These are phyloP conservation scores for Telfairia occidentalis DNA, from an alignment of 331 rosid genomes.

Conservation along the genomic window DNA sequence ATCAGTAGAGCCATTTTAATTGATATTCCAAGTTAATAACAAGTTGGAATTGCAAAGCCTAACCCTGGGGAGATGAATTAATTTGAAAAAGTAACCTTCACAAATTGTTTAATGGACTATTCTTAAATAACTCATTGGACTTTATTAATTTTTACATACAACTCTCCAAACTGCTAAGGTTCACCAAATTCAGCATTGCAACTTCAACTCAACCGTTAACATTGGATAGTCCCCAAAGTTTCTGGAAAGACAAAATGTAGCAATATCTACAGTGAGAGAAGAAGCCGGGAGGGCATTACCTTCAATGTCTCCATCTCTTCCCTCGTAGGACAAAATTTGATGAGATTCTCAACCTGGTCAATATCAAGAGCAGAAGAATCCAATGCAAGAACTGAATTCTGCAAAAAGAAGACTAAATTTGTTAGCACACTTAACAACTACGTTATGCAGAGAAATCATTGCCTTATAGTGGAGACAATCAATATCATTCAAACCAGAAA, in stretches of 20 bases:
- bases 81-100: not conserved
- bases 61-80: not conserved
- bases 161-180: not conserved
- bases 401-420: constrained; percentile 4
- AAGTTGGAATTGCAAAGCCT: not conserved
- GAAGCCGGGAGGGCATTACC: constrained; percentile 29
- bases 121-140: not conserved
- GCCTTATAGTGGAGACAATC: not conserved
- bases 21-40: not conserved
- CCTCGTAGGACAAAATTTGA: constrained; percentile 86
- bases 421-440: not conserved
- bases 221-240: not conserved
- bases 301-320: constrained; percentile 90
- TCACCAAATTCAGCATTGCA: not conserved
- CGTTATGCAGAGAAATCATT: not conserved
- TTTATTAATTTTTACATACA: not conserved
- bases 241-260: not conserved
- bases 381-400: constrained; percentile 80
- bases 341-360: constrained; percentile 97
- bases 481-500: not conserved
- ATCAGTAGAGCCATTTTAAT: not conserved
- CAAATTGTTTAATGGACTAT: not conserved
- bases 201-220: not conserved
- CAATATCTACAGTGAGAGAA: not conserved
- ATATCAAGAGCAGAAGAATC: constrained; percentile 81